Evolutionary conservation across 164 flowering plant genomes (phyloP), one percentile per base, ranked within the genome.

Genomic region (Annona cherimola): DNA sequence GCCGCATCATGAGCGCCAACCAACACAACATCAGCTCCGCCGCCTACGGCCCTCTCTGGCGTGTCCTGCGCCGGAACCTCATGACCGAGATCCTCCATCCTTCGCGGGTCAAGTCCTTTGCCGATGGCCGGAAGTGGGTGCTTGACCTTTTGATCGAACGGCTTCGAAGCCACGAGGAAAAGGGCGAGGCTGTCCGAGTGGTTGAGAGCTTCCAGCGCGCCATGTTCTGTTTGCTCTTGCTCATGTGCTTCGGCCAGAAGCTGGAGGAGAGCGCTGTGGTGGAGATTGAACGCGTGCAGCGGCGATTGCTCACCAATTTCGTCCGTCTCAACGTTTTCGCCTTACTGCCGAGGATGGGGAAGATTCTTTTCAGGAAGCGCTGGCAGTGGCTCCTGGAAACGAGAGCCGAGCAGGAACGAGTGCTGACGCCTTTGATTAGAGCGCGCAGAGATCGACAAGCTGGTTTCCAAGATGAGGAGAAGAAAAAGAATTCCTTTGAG

Each of bases 161-260:
- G 39, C 76, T 84, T 44, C 59, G 18, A 41, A n/a, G 70, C 20
- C 11, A 39, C 4, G 5, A 19, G 14, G 63, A 64, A 11, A 18
- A 71, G 35, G 68, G 63, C 4, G 62, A 39, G 1, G 45, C 67
- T 5, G 81, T 80, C 40, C 39, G 59, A 1, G 80, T 80, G 14
- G 39, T 61, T 35, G 77, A 75, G 41, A 74, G 73, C 18, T 70
- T 79, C 63, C 82, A 66, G 55, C 70, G 63, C 66, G 75, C 85
- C 45, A 70, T 85, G 80, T 83, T 83, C 63, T 72, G 81, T 18
- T 69, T 82, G 68, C 67, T 84, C 2, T 74, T 75, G 39, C 43
- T 72, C 68, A 83, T 86, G 84, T 86, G 89, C 73, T 84, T 86
- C n/a, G 87, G 87, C 3, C 82, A 80, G 18, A 73, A 71, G 42